Conservation (phyloP, 495 filamentous ascomycete genomes). For the Schizothecium vesticola region DNA sequence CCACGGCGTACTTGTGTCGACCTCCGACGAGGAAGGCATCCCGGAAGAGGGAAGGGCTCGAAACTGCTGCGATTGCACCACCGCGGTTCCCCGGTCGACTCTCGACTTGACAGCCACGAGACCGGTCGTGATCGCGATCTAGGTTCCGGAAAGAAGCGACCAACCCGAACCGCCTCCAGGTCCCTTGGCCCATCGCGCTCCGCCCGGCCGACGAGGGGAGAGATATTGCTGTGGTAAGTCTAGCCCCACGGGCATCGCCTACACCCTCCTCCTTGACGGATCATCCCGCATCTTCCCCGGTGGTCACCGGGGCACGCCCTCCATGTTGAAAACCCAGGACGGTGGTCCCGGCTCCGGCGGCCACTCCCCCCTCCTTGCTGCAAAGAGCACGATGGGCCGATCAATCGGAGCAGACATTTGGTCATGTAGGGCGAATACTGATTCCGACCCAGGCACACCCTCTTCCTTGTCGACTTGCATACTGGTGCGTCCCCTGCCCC, state of each 20-base stretch:
- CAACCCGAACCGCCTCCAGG: background rate
- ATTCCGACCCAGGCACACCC: constrained; percentile 19
- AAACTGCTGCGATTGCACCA: constrained; percentile 3
- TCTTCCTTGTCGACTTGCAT: constrained; percentile 17
- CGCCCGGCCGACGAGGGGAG: background rate
- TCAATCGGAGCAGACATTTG: constrained; percentile 19
- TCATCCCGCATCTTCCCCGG: background rate
- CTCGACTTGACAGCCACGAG: background rate
- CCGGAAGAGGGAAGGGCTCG: constrained; percentile 6
- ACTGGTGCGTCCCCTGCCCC: constrained; percentile 13
- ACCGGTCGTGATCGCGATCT: background rate
- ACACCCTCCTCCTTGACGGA: background rate
- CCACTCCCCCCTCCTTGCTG: constrained; percentile 2
- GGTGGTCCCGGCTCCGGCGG: constrained; percentile 16
- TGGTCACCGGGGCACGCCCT: background rate
- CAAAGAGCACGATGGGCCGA: constrained; percentile 9
- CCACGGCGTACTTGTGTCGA: constrained; percentile 21
- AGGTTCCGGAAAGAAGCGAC: background rate
- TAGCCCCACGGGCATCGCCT: background rate
- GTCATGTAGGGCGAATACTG: constrained; percentile 18
- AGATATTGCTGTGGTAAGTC: background rate
- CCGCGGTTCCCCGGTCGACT: background rate
- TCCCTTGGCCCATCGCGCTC: background rate
- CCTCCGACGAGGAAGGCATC: constrained; percentile 9
- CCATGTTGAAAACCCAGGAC: constrained; percentile 5